phyloP scores from a whole-genome alignment of 1,139 yeast genomes.

The Hyphopichia wangnamkhiaoensis region DNA sequence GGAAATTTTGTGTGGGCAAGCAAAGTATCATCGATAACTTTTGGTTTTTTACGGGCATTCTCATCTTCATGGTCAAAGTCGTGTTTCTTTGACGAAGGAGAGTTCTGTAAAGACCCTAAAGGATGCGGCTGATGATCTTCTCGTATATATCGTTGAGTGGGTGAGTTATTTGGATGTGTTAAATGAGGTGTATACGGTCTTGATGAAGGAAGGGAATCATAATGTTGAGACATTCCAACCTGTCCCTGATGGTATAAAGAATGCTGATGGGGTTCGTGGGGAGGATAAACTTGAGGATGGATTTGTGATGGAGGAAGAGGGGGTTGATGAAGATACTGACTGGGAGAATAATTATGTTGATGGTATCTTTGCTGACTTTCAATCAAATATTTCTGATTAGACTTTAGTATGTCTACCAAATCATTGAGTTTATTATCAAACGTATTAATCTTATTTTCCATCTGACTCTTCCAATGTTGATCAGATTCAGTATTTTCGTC shows the following conservation, averaged over 20 bases:
- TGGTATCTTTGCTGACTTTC: constrained; percentile 18
- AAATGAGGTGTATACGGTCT: too few species aligned
- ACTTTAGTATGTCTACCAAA: constrained; percentile 37
- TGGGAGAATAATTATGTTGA: constrained; percentile 1
- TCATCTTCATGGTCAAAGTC: not conserved
- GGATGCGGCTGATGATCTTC: too few species aligned
- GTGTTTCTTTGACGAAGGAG: too few species aligned
- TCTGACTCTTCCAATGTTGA: constrained; percentile 40
- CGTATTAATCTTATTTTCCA: constrained; percentile 45
- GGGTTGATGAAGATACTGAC: not conserved
- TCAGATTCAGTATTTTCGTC: constrained; percentile 8
- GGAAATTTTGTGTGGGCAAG: constrained; percentile 10
- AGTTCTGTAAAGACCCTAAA: too few species aligned
- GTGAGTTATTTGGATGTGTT: too few species aligned
- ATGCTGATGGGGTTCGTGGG: too few species aligned
- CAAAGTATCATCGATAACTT: not conserved
- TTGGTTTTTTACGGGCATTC: not conserved
- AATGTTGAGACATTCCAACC: too few species aligned
- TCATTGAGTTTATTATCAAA: constrained; percentile 51
- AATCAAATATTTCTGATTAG: constrained; percentile 31
- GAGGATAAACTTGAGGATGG: constrained; percentile 3
- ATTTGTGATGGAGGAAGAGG: constrained; percentile 4
- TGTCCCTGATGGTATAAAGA: too few species aligned
- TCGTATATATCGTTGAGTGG: too few species aligned
- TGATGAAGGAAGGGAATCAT: too few species aligned